phyloP scores from a whole-genome alignment of 2,329 filamentous ascomycete genomes.

The Curvularia spicifera region DNA sequence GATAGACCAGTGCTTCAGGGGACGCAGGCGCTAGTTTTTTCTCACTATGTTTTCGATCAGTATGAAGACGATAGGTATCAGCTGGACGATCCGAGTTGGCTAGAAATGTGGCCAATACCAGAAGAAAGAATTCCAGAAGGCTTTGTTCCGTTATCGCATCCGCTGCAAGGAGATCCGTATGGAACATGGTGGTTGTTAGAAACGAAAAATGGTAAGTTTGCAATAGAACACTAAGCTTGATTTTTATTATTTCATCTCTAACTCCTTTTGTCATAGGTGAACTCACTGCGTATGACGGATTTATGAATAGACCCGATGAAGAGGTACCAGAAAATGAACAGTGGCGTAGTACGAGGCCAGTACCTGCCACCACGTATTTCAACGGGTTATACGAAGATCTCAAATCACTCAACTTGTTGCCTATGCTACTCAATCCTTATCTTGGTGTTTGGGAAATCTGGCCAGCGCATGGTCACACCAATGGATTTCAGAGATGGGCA shows the following conservation, averaged over 20 bases:
- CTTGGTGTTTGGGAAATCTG: slow-evolving; percentile 1
- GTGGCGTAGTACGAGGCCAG: slow-evolving; percentile 4
- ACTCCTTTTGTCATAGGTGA: not conserved
- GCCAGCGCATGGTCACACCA: slow-evolving; percentile 1
- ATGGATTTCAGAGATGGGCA: slow-evolving; percentile 3
- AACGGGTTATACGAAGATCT: slow-evolving; percentile 5
- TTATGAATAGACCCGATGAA: not conserved
- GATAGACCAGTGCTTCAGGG: not conserved
- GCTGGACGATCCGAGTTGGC: not conserved
- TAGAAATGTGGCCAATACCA: not conserved
- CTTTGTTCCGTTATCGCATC: slow-evolving; percentile 1
- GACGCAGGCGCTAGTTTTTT: not conserved
- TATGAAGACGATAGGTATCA: slow-evolving; percentile 2
- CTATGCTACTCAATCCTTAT: not conserved
- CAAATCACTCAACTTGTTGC: slow-evolving; percentile 2
- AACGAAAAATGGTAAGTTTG: slow-evolving; percentile 7
- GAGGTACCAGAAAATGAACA: slow-evolving; percentile 8
- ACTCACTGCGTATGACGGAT: slow-evolving; percentile 1
- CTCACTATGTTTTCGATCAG: not conserved
- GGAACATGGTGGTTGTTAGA: slow-evolving; percentile 10
- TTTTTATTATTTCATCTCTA: not conserved
- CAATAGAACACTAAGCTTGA: not conserved
- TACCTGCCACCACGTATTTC: slow-evolving; percentile 6
- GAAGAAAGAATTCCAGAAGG: not conserved
- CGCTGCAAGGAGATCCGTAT: not conserved